Evolutionary conservation across 345 rosid species (phyloP).

Genomic region (Dimocarpus longan): DNA sequence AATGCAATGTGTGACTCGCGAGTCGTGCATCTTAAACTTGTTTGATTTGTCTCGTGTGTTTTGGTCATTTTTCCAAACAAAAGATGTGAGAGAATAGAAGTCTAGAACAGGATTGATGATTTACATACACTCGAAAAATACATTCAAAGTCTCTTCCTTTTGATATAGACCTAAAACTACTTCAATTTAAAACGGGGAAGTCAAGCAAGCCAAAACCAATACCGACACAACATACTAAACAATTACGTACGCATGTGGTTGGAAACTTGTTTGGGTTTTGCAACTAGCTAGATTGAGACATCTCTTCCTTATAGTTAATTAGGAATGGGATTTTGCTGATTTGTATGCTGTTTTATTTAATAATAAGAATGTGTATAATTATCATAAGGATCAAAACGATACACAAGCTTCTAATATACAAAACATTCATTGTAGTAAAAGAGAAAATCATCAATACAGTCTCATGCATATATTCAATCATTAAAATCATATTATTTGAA

Average conservation of each 20-base stretch:
- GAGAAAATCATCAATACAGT: too few species aligned
- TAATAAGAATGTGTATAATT: background rate
- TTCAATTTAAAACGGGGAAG: conserved; percentile 5
- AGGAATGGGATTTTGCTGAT: background rate
- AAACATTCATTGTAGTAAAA: too few species aligned
- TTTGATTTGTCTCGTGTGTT: background rate
- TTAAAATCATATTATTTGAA: too few species aligned
- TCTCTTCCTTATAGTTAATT: background rate
- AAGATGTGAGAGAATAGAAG: background rate
- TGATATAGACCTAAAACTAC: conserved; percentile 13
- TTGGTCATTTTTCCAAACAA: background rate
- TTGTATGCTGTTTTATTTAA: too few species aligned
- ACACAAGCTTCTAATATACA: too few species aligned
- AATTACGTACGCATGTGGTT: background rate
- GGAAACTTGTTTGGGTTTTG: background rate
- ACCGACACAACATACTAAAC: background rate
- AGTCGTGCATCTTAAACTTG: background rate
- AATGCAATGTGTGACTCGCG: background rate
- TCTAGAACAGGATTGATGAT: background rate
- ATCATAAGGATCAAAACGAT: background rate
- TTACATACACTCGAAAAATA: background rate
- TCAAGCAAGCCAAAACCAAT: background rate
- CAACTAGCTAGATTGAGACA: background rate
- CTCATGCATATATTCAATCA: too few species aligned
- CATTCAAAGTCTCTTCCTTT: background rate